Evolutionary conservation across 2,329 filamentous ascomycete species (phyloP).

Genomic region (Pseudogymnoascus sp.): DNA sequence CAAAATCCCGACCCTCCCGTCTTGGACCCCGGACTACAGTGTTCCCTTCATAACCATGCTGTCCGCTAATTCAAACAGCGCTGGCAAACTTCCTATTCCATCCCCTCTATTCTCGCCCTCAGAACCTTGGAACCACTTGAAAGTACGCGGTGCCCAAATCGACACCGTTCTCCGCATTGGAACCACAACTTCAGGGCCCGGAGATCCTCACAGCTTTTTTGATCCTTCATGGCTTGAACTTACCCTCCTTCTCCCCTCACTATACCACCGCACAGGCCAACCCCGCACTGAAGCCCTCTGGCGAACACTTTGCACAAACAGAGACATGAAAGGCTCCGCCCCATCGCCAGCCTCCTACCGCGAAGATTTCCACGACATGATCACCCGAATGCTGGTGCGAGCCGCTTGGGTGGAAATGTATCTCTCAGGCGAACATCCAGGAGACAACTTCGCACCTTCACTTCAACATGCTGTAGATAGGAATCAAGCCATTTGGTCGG

Average conservation of each 20-base stretch:
- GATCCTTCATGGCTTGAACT: background rate
- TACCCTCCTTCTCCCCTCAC: background rate
- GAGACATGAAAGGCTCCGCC: background rate
- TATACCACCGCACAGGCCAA: background rate
- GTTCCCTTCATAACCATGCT: background rate
- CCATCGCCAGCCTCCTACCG: background rate
- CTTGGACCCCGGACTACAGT: conserved; percentile 10
- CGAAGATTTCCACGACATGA: background rate
- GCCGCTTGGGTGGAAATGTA: background rate
- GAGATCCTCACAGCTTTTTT: background rate
- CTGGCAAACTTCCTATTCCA: background rate
- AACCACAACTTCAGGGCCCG: background rate
- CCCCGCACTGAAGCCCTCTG: background rate
- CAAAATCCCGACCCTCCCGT: background rate
- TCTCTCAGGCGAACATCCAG: background rate
- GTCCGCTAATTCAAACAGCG: background rate
- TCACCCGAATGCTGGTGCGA: background rate
- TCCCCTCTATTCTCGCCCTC: background rate
- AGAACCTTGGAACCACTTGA: background rate
- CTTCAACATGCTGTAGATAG: background rate
- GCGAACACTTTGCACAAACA: background rate
- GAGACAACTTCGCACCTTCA: background rate
- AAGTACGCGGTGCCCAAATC: background rate
- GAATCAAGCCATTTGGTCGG: background rate
- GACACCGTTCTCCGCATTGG: background rate